phyloP scores from a whole-genome alignment of 2,329 filamentous ascomycete species.

The Ciborinia camelliae region DNA sequence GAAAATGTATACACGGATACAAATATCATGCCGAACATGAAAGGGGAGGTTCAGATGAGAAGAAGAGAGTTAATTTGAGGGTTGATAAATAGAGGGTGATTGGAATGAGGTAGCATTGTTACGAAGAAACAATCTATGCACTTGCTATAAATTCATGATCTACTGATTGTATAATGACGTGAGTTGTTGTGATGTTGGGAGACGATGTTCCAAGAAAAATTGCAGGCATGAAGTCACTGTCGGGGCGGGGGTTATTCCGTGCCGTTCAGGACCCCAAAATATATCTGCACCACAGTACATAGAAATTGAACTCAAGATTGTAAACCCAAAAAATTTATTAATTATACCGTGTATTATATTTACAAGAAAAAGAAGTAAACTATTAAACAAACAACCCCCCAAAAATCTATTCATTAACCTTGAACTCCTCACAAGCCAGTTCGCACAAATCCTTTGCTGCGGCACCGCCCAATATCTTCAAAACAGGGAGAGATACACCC shows the following conservation, averaged over 20 bases:
- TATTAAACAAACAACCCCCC: too few species aligned
- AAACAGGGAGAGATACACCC: slow-evolving; percentile 39
- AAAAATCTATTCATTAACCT: background rate
- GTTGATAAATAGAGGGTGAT: background rate
- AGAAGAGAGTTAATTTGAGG: background rate
- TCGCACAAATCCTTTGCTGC: slow-evolving; percentile 6
- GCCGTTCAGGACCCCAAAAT: background rate
- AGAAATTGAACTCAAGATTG: too few species aligned
- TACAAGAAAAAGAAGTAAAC: background rate
- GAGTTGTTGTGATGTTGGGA: background rate
- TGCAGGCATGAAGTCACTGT: too few species aligned
- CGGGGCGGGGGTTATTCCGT: background rate
- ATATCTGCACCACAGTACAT: too few species aligned
- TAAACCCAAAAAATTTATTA: too few species aligned
- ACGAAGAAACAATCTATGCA: background rate
- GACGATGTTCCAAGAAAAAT: background rate
- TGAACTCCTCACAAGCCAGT: slow-evolving; percentile 10
- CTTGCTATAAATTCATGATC: background rate
- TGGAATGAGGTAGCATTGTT: background rate
- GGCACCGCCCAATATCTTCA: slow-evolving; percentile 17
- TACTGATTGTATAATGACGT: background rate
- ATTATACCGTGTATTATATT: too few species aligned
- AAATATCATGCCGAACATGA: slow-evolving; percentile 14
- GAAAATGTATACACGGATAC: slow-evolving; percentile 40
- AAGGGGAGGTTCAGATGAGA: slow-evolving; percentile 14